phyloP scores from a whole-genome alignment of 345 rosid species.

The Pistacia integerrima region DNA sequence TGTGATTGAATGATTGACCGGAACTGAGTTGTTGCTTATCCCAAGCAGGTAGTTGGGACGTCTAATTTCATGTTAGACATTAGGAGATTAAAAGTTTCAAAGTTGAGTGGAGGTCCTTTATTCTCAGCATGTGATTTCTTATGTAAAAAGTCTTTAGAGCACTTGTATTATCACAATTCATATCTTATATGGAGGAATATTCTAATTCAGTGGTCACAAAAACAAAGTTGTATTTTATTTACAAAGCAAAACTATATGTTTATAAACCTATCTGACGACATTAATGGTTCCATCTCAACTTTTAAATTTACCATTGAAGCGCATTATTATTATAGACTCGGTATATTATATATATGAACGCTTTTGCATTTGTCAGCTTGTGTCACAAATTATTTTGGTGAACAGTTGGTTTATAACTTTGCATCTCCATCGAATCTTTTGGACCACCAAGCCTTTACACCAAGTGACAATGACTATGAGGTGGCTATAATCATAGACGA shows the following conservation, averaged over 20 bases:
- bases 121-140: neutral
- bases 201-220: too few species aligned
- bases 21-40: neutral
- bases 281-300: too few species aligned
- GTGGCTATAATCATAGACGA: neutral
- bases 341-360: too few species aligned
- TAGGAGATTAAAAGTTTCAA: neutral
- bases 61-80: neutral
- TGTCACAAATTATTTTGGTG: neutral
- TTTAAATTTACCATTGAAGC: too few species aligned
- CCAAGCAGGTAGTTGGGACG: neutral
- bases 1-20: too few species aligned
- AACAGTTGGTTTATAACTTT: neutral
- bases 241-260: too few species aligned
- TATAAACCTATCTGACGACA: too few species aligned
- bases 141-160: neutral
- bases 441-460: slow-evolving; percentile 5
- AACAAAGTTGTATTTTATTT: too few species aligned
- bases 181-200: too few species aligned
- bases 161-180: neutral
- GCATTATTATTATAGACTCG: too few species aligned
- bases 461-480: neutral
- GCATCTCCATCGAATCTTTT: slow-evolving; percentile 1
- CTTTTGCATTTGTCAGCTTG: neutral
- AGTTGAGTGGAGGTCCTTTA: neutral